Base-by-base conservation (phyloP, 2,329 filamentous ascomycete genomes). In the Hysterium pulicare region DNA sequence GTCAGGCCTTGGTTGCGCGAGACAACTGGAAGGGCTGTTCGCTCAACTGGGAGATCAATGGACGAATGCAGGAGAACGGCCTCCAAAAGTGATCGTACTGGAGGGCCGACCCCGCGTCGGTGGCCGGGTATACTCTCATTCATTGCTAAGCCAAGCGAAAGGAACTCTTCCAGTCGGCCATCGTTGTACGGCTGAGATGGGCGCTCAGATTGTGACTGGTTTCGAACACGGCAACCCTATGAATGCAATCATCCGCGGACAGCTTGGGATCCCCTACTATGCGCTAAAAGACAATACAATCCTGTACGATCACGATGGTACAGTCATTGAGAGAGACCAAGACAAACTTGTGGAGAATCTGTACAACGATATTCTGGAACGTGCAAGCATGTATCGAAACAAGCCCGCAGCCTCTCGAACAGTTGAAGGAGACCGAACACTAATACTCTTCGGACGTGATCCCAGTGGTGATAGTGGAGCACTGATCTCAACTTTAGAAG, bases 141-240 rank as follows among this genome's bases (percentile, higher is more conserved):
- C 79, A 35, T 66, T 84, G 46, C 72, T 71, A 73, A 76, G 82
- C 71, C 71, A 85, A 72, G 65, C 78, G 64, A 67, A 73, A 42
- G 61, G 73, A 59, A 67, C 70, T 50, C 54, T 81, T 61, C 69
- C 74, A 61, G 57, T 73, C 51, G 61, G 74, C 68, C 79, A 76
- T 64, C 78, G 69, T 38, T 86, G 85, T 59, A 97, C 90, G 16
- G 93, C 89, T 23, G 93, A 98, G 65, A 94, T 96, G 83, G 93
- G 93, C 21, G 93, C 91, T 42, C 95, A 98, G 76, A 97, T 98
- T 46, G 90, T 98, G 47, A 96, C 94, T 24, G 93, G 93, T 0
- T 98, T 97, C 62, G 90, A 97, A 53, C 82, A 88, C 51, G 94
- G 94, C 15, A 98, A 98, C 56, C 93, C 93, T 4, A 72, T 98